phyloP scores from a whole-genome alignment of 352 stramenopile genomes.

The Phytophthora pluvialis region DNA sequence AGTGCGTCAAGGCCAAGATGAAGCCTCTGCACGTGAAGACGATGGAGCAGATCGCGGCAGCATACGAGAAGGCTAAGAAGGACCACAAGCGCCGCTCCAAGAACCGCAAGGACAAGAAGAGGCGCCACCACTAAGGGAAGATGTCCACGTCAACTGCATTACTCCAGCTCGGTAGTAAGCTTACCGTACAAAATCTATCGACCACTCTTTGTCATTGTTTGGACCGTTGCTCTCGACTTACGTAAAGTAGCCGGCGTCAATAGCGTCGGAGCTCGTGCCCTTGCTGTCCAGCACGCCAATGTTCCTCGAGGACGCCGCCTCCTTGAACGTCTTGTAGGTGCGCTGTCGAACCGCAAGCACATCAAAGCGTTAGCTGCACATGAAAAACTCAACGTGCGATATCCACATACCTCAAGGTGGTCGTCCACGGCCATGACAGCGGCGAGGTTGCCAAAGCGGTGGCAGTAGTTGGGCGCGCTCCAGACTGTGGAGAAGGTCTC shows the following conservation, averaged over 20 bases:
- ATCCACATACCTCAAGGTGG: conserved; percentile 51
- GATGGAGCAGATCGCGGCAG: conserved; percentile 56
- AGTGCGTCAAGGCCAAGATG: conserved; percentile 83
- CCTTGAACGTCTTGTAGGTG: conserved; percentile 89
- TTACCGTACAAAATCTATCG: conserved; percentile 51
- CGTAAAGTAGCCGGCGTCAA: conserved; percentile 89
- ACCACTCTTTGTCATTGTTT: conserved; percentile 19
- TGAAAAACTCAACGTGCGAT: not conserved
- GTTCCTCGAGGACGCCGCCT: conserved; percentile 67
- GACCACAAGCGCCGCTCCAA: conserved; percentile 82
- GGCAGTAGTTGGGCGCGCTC: conserved; percentile 90
- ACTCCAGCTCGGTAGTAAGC: conserved; percentile 19
- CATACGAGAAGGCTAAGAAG: conserved; percentile 82
- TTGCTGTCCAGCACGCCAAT: conserved; percentile 79
- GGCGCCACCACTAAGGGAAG: conserved; percentile 49
- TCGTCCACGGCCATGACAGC: conserved; percentile 78
- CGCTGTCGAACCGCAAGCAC: conserved; percentile 42
- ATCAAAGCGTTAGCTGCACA: not conserved
- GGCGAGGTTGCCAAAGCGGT: conserved; percentile 81
- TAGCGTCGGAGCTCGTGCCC: conserved; percentile 71
- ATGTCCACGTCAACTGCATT: conserved; percentile 27
- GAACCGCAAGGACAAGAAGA: conserved; percentile 83
- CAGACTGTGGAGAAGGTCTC: conserved; percentile 86
- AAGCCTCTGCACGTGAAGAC: conserved; percentile 71
- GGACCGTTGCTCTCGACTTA: conserved; percentile 32